These are phyloP conservation scores for Tetragonia tetragonoides DNA, from an alignment of 148 eudicot genomes.

Conservation along the genomic window DNA sequence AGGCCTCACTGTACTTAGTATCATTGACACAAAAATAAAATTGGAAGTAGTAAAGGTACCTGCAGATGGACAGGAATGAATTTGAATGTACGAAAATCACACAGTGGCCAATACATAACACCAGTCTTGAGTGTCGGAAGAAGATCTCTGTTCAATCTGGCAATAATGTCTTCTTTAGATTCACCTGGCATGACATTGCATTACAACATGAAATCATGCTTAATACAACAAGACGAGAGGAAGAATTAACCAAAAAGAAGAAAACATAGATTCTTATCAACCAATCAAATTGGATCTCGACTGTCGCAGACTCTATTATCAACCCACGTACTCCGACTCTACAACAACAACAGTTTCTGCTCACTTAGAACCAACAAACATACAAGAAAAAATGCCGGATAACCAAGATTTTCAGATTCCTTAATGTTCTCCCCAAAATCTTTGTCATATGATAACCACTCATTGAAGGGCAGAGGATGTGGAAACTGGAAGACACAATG, in stretches of 20 bases:
- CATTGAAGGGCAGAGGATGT: too few relatives aligned
- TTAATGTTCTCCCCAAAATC: too few relatives aligned
- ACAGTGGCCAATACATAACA: conserved; percentile 80
- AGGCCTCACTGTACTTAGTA: background rate
- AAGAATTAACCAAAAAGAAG: background rate
- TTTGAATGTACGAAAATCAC: conserved; percentile 81
- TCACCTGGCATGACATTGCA: conserved; percentile 50
- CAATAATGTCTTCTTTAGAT: conserved; percentile 52
- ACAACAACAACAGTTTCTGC: too few relatives aligned
- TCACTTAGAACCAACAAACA: too few relatives aligned
- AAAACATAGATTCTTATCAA: too few relatives aligned
- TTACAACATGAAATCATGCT: conserved; percentile 1
- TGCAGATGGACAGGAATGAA: conserved; percentile 76
- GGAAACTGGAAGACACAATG: too few relatives aligned
- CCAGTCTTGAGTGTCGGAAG: conserved; percentile 66
- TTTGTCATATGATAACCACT: too few relatives aligned
- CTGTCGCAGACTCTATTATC: too few relatives aligned
- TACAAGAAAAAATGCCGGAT: too few relatives aligned
- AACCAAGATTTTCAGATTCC: too few relatives aligned
- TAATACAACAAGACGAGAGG: background rate
- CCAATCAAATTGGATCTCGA: too few relatives aligned
- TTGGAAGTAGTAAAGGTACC: conserved; percentile 37
- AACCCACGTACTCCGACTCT: too few relatives aligned
- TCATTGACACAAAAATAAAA: background rate
- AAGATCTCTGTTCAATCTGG: conserved; percentile 79